These are phyloP conservation scores for Bruguiera sexangula DNA, from an alignment of 345 rosid genomes.

Conservation along the genomic window DNA sequence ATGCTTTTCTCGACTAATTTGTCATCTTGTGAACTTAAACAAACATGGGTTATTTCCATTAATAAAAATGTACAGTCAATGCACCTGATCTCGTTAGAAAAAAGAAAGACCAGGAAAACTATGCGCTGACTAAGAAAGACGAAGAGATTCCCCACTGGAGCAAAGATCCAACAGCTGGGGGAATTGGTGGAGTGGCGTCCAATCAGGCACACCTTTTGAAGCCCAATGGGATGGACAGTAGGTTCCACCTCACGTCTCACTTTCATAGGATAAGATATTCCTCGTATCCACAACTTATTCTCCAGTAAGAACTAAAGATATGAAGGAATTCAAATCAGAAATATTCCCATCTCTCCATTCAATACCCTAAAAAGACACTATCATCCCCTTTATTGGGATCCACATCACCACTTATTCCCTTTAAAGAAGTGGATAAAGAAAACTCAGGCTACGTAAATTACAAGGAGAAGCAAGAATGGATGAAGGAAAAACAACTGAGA, in stretches of 20 bases:
- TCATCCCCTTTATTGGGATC: conserved; percentile 10
- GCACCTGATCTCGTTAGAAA: too few relatives aligned
- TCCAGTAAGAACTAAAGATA: not conserved
- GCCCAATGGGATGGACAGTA: conserved; percentile 9
- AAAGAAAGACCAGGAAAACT: too few relatives aligned
- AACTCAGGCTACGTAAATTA: not conserved
- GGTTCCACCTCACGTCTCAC: conserved; percentile 22
- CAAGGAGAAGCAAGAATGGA: not conserved
- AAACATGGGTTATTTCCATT: too few relatives aligned
- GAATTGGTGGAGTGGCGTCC: not conserved
- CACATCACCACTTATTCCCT: conserved; percentile 15
- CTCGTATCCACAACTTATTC: not conserved
- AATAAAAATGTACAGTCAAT: too few relatives aligned
- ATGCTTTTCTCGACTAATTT: too few relatives aligned
- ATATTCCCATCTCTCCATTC: conserved; percentile 11
- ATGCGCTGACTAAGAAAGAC: too few relatives aligned
- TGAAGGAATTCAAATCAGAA: conserved; percentile 6
- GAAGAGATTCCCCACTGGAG: too few relatives aligned
- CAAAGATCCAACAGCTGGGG: too few relatives aligned
- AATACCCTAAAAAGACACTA: not conserved
- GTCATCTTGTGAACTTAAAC: too few relatives aligned
- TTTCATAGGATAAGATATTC: not conserved
- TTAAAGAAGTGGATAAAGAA: not conserved
- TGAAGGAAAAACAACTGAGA: not conserved
- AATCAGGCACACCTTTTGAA: not conserved